Evolutionary conservation across 768 basidiomycete species (phyloP).

Genomic region (Calvatia gigantea): DNA sequence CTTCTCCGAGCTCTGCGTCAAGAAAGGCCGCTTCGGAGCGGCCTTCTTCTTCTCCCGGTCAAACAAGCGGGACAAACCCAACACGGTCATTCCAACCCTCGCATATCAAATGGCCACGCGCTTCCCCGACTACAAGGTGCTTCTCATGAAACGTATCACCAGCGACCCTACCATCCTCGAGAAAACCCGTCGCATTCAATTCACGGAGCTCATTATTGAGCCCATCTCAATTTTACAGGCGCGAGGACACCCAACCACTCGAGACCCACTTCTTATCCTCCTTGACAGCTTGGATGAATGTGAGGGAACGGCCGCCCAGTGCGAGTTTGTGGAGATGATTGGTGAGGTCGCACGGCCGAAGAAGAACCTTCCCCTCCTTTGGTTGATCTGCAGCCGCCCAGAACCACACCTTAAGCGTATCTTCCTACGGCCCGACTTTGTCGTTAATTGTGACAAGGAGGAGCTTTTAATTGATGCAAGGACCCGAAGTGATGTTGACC

Average conservation of each 20-base stretch:
- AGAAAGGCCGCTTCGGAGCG: not conserved
- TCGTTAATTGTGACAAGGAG: not conserved
- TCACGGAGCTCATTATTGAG: not conserved
- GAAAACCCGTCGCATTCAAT: not conserved
- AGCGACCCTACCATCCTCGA: not conserved
- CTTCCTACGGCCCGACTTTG: not conserved
- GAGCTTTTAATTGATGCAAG: not conserved
- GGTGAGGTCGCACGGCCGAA: not conserved
- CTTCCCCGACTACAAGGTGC: not conserved
- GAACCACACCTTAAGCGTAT: not conserved
- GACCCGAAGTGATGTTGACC: not conserved
- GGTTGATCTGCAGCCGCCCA: not conserved
- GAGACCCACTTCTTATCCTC: not conserved
- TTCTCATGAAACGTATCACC: not conserved
- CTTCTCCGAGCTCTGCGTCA: not conserved
- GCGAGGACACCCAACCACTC: not conserved
- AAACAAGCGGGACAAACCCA: not conserved
- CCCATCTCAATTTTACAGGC: not conserved
- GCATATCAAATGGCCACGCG: not conserved
- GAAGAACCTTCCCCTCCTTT: not conserved
- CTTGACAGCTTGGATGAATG: slow-evolving; percentile 8
- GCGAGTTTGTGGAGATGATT: not conserved
- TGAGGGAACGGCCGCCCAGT: not conserved
- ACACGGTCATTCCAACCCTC: not conserved
- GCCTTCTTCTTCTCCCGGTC: slow-evolving; percentile 8